These are phyloP conservation scores for Tetrapyrgos nigripes DNA, from an alignment of 1,284 basidiomycete species.

Conservation along the genomic window DNA sequence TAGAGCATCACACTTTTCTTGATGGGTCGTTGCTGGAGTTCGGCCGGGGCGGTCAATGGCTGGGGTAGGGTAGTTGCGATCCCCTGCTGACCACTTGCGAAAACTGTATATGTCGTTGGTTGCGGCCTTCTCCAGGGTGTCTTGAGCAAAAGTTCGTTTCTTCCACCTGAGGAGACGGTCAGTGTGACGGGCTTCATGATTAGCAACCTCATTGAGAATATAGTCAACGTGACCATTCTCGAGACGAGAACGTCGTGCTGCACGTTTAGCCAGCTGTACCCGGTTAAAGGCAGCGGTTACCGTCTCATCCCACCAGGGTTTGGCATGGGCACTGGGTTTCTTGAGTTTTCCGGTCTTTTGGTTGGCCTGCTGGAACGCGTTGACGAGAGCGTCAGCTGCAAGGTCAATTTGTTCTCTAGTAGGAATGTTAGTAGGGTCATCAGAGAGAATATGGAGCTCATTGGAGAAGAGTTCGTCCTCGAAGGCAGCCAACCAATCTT, in stretches of 20 bases:
- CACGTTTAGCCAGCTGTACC: background rate
- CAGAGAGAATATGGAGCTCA: background rate
- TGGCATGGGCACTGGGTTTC: background rate
- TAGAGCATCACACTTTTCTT: slow-evolving; percentile 31
- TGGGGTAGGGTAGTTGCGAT: slow-evolving; percentile 21
- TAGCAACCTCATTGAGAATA: background rate
- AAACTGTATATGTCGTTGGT: slow-evolving; percentile 22
- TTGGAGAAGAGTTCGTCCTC: background rate
- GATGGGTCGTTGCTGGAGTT: slow-evolving; percentile 13
- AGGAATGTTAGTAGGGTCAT: background rate
- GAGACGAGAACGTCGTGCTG: background rate
- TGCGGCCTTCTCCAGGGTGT: slow-evolving; percentile 12
- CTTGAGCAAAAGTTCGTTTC: slow-evolving; percentile 19
- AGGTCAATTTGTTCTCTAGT: background rate
- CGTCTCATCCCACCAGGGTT: slow-evolving; percentile 8
- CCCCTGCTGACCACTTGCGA: slow-evolving; percentile 20
- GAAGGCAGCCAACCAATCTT: slow-evolving; percentile 1
- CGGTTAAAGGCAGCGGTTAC: background rate
- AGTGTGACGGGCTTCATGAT: background rate
- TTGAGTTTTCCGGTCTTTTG: background rate
- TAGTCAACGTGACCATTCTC: background rate
- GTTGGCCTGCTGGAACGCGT: background rate
- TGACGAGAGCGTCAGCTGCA: background rate
- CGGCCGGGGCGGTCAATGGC: slow-evolving; percentile 10
- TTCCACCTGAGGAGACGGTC: slow-evolving; percentile 14